Evolutionary conservation across 2,329 filamentous ascomycete genomes (phyloP).

Genomic region (Acephala macrosclerotiorum): DNA sequence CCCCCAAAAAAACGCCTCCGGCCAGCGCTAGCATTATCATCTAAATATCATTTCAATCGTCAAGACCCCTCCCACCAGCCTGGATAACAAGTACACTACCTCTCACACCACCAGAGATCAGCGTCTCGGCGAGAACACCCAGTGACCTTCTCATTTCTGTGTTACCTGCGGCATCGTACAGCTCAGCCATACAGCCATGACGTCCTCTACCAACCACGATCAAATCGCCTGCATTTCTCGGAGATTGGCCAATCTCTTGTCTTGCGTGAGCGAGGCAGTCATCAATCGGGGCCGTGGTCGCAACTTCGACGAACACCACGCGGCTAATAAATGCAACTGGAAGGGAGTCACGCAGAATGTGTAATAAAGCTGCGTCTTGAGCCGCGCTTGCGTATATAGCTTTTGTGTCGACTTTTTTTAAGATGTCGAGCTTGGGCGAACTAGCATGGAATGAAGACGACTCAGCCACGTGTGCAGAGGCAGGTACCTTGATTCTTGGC

Average conservation of each 20-base stretch:
- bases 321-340: conserved; percentile 57
- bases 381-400: conserved; percentile 36
- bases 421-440: conserved; percentile 30
- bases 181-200: conserved; percentile 34
- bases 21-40: background rate
- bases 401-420: conserved; percentile 36
- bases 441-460: conserved; percentile 10
- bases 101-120: conserved; percentile 65
- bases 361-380: conserved; percentile 59
- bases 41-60: conserved; percentile 15
- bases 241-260: conserved; percentile 64
- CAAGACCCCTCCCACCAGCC: conserved; percentile 49
- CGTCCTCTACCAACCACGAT: conserved; percentile 65
- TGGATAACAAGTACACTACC: conserved; percentile 76
- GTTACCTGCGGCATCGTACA: conserved; percentile 37
- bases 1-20: background rate
- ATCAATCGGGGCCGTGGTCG: conserved; percentile 49
- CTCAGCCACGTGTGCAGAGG: conserved; percentile 13
- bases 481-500: conserved; percentile 30
- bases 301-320: conserved; percentile 63
- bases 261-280: conserved; percentile 58
- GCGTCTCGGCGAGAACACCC: conserved; percentile 65
- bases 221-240: conserved; percentile 74
- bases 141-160: conserved; percentile 59
- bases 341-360: conserved; percentile 62